Evolutionary conservation across 176 grass and related monocot species (phyloP), one percentile per base, ranked within the genome.

Genomic region (Oryza longistaminata): DNA sequence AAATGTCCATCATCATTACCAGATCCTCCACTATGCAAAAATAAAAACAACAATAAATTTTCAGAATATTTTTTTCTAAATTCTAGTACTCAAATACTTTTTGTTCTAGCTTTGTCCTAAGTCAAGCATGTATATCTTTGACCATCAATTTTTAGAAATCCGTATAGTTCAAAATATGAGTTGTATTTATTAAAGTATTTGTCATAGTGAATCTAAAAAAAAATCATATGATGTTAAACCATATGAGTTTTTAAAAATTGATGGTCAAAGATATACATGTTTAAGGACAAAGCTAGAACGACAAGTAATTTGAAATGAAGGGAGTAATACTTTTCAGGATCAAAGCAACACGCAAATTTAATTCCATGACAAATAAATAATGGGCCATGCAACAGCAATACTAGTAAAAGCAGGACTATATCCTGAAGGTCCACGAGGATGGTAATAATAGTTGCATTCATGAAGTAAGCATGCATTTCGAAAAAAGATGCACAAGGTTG

Each of bases 1-100:
- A 87, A 75, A 85, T 25, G 71, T 43, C 96, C 93, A 10, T 85
- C 96, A 16, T 87, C 87, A 65, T 83, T 91, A 85, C 96, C 96
- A 81, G 84, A 78, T 61, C 96, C 96, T 67, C 96, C 96, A 81
- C 96, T 99, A 77, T 42, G 71, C 19, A 58, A 78, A 78, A 78
- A 70, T 27, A 86, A 92, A 60, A 68, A 17, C 7, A 87, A 74
- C 14, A 58, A 11, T 19, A 70, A 78, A 45, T 43, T 66, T 22
- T 73, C 49, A 83, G 48, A 84, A 79, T 49, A 43, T 60, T 73
- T 67, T 88, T 71, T 37, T 31, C 29, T 31, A 31, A 31, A 31
- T 31, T 6, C 35, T 37, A 37, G 35, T 6, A 37, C 5, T 37
- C 35, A 43, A 43, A 43, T 43, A 43, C 42, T 43, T 43, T 8